phyloP scores from a whole-genome alignment of 441 rosid species.

The Isatis lusitanica region DNA sequence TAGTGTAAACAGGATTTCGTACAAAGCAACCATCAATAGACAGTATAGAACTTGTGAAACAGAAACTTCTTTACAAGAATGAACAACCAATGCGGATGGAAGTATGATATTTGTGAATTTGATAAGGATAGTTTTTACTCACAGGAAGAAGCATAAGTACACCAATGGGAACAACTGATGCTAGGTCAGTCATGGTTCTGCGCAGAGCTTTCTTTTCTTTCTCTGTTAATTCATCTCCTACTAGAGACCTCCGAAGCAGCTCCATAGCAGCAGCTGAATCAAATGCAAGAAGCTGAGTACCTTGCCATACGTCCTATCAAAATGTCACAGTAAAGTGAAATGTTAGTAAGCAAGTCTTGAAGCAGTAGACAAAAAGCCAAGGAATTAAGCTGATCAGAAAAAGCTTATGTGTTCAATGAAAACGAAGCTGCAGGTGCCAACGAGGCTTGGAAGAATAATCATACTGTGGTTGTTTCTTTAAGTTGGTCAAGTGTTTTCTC shows the following conservation, averaged over 20 bases:
- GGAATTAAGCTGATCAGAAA: background rate
- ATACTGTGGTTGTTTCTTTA: slow-evolving; percentile 85
- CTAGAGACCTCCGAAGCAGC: slow-evolving; percentile 68
- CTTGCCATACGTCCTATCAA: slow-evolving; percentile 94
- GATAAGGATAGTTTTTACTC: slow-evolving; percentile 39
- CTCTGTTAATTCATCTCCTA: slow-evolving; percentile 88
- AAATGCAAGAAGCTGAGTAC: slow-evolving; percentile 93
- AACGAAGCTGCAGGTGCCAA: slow-evolving; percentile 7
- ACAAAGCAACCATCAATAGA: slow-evolving; percentile 5
- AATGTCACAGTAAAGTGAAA: background rate
- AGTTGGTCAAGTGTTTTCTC: slow-evolving; percentile 80
- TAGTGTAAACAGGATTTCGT: background rate
- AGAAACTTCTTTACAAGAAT: background rate
- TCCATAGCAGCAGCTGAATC: slow-evolving; percentile 87
- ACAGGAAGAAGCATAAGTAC: slow-evolving; percentile 98
- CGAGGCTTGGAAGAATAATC: slow-evolving; percentile 29
- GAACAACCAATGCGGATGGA: background rate
- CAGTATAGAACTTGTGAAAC: slow-evolving; percentile 2
- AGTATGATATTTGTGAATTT: background rate
- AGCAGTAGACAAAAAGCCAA: background rate
- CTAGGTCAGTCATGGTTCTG: slow-evolving; percentile 88
- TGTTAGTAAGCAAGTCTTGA: slow-evolving; percentile 1
- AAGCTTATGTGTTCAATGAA: background rate
- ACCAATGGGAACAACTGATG: slow-evolving; percentile 94
- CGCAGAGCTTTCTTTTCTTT: slow-evolving; percentile 83